Evolutionary conservation across 345 rosid genomes (phyloP).

Genomic region (Microthlaspi erraticum): DNA sequence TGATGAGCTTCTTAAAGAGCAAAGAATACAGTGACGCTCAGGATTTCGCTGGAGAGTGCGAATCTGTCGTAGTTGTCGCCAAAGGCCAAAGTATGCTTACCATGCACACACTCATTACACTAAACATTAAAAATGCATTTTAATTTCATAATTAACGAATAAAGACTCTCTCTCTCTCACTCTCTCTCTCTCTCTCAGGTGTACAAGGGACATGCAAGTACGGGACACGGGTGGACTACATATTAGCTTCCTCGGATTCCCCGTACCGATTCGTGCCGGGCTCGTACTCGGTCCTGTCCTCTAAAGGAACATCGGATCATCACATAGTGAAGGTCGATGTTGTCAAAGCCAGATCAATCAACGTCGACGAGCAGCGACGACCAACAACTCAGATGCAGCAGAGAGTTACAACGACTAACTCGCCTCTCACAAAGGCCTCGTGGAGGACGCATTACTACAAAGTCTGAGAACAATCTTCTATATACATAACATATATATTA

Average conservation of each 20-base stretch:
- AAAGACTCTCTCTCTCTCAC: no score
- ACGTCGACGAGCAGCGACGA: conserved; percentile 32
- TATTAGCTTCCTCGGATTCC: conserved; percentile 77
- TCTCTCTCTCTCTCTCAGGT: no score
- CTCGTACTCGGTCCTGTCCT: conserved; percentile 84
- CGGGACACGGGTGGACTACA: conserved; percentile 90
- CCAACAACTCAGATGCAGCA: conserved; percentile 49
- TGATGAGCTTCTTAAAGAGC: conserved; percentile 80
- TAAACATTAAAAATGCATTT: no score
- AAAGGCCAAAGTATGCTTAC: conserved; percentile 99
- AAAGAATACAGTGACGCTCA: conserved; percentile 81
- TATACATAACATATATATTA: no score
- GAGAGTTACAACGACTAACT: conserved; percentile 51
- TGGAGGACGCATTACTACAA: conserved; percentile 59
- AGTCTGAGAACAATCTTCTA: conserved; percentile 40
- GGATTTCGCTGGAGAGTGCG: conserved; percentile 92
- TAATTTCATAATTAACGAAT: no score
- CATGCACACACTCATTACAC: no score
- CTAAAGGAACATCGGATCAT: conserved; percentile 97
- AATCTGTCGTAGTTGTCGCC: conserved; percentile 85
- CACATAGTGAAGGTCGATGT: conserved; percentile 92
- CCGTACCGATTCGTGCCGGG: conserved; percentile 82
- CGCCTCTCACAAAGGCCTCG: conserved; percentile 56
- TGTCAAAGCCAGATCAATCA: conserved; percentile 47
- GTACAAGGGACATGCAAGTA: conserved; percentile 99